These are phyloP conservation scores for Macrophomina pseudophaseolina DNA, from an alignment of 2,329 filamentous ascomycete genomes.

Conservation along the genomic window DNA sequence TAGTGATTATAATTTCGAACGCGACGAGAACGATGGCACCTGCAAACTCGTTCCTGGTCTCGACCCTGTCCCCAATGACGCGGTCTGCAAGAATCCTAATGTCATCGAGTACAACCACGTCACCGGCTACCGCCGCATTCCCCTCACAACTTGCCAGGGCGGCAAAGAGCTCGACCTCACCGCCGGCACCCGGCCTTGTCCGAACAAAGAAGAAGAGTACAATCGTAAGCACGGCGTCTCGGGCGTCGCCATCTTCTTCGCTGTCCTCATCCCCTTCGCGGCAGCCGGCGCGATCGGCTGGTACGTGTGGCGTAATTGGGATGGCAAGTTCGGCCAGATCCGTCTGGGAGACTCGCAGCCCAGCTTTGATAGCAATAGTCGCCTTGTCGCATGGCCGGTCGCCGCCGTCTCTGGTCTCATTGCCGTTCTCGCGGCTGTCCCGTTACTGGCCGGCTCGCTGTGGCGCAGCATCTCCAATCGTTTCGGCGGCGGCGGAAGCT, in stretches of 20 bases:
- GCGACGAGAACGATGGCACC: constrained; percentile 74
- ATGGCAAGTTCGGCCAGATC: constrained; percentile 86
- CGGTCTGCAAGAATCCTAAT: constrained; percentile 66
- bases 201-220: constrained; percentile 82
- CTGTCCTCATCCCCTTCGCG: constrained; percentile 75
- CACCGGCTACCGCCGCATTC: constrained; percentile 87
- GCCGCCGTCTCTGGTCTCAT: constrained; percentile 60
- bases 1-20: constrained; percentile 93
- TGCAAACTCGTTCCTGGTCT: constrained; percentile 80
- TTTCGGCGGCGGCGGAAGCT: constrained; percentile 58
- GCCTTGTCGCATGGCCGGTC: constrained; percentile 78
- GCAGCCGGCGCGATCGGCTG: constrained; percentile 77
- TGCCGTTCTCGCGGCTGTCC: constrained; percentile 58
- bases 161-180: constrained; percentile 77
- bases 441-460: constrained; percentile 72
- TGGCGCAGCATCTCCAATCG: constrained; percentile 67
- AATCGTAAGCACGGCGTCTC: constrained; percentile 72
- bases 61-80: constrained; percentile 63
- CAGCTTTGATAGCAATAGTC: constrained; percentile 69
- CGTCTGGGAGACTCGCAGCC: constrained; percentile 72
- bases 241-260: constrained; percentile 81
- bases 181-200: constrained; percentile 67
- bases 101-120: constrained; percentile 82
- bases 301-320: constrained; percentile 85
- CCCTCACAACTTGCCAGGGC: constrained; percentile 82